Conservation (phyloP, 371 early-diverging fungal species). For the Apophysomyces sp. region DNA sequence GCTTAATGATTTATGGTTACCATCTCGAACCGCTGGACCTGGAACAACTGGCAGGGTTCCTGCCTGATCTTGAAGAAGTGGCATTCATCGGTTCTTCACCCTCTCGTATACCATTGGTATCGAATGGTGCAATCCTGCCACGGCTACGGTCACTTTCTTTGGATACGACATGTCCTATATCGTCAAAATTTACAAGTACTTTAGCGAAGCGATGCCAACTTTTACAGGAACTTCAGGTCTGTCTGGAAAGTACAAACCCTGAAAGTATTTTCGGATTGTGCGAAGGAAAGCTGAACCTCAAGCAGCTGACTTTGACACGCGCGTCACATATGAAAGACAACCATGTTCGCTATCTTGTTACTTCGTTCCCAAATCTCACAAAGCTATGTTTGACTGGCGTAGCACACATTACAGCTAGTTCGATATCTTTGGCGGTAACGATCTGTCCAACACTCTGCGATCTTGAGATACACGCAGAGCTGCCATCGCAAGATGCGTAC, state of each 20-base stretch:
- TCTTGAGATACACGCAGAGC: constrained; percentile 27
- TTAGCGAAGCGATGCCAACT: constrained; percentile 4
- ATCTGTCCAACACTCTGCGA: constrained; percentile 14
- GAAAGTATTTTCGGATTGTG: constrained; percentile 16
- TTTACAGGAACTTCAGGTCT: constrained; percentile 17
- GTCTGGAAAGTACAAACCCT: constrained; percentile 7
- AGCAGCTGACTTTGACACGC: constrained; percentile 21
- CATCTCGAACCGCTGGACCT: constrained; percentile 15
- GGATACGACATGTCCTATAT: neutral
- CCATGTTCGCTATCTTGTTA: constrained; percentile 7
- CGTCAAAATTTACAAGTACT: constrained; percentile 10
- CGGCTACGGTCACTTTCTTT: neutral
- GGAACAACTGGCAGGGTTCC: constrained; percentile 13
- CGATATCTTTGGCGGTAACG: constrained; percentile 5
- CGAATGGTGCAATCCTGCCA: constrained; percentile 15
- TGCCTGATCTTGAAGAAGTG: constrained; percentile 14
- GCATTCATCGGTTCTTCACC: constrained; percentile 22
- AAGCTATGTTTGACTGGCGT: constrained; percentile 23
- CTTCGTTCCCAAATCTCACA: constrained; percentile 18
- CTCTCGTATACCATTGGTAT: constrained; percentile 5
- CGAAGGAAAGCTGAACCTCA: constrained; percentile 7
- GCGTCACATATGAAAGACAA: constrained; percentile 10
- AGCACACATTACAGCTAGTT: constrained; percentile 3
- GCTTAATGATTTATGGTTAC: constrained; percentile 41
- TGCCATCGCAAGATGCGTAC: neutral